These are phyloP conservation scores for Macrophomina phaseolina DNA, from an alignment of 2,329 filamentous ascomycete species.

Conservation along the genomic window DNA sequence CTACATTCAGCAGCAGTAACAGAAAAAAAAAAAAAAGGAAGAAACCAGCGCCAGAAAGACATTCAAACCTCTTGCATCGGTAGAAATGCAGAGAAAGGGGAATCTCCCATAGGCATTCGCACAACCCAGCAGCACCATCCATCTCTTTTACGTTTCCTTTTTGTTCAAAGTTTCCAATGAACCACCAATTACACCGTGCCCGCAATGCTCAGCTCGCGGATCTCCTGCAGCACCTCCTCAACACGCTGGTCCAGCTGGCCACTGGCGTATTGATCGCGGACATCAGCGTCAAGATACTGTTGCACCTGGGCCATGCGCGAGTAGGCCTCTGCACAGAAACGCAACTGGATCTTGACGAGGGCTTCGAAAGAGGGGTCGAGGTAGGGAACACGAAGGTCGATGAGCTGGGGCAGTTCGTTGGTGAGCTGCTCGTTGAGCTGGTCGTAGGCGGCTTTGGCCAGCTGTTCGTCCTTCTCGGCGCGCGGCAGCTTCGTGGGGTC, in stretches of 20 bases:
- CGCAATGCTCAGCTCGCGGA: conserved; percentile 92
- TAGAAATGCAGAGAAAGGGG: background rate
- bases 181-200: conserved; percentile 59
- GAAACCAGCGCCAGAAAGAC: background rate
- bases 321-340: conserved; percentile 98
- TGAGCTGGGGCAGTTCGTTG: conserved; percentile 89
- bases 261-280: conserved; percentile 92
- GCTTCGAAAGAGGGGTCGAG: conserved; percentile 97
- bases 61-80: background rate
- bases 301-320: conserved; percentile 98
- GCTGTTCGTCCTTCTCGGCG: conserved; percentile 94
- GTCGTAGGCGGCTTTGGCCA: conserved; percentile 92
- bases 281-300: conserved; percentile 95
- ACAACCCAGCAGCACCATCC: background rate
- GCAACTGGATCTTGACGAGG: conserved; percentile 95
- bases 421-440: conserved; percentile 96
- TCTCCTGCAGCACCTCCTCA: conserved; percentile 95
- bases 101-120: background rate
- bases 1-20: background rate
- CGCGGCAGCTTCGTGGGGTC: conserved; percentile 95
- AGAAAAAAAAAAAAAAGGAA: background rate
- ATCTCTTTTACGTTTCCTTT: background rate
- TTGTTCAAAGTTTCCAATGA: background rate
- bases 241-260: conserved; percentile 90
- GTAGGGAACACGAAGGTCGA: conserved; percentile 95